Base-by-base conservation (phyloP, 2,329 filamentous ascomycete genomes). In the Diaporthe citriasiana region DNA sequence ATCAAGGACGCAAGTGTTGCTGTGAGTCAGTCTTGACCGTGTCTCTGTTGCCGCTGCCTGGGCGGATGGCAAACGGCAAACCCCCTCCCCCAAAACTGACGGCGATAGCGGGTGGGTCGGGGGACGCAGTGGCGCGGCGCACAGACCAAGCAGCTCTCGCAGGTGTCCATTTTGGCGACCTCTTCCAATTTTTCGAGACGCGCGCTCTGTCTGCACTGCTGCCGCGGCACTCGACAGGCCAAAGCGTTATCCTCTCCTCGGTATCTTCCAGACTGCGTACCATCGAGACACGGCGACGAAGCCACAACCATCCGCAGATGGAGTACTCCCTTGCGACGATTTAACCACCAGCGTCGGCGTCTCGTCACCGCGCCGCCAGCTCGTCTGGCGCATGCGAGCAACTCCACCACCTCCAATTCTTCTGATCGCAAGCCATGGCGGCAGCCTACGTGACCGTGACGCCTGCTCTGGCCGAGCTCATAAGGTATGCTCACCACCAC, bases 401-500 rank as follows among this genome's bases (percentile, higher is more conserved):
- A 56, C 53, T 65, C 27, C n/a, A 51, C 59, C 12, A 60, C 17
- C 22, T 45, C 33, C 42, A 50, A 27, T 55, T 30, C 38, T 42
- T 55, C 45, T 59, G 45, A 55, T 68, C 70, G 59, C 78, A 77
- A 66, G 77, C 75, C 74, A 76, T 76, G 77, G 72, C 73, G 25
- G 74, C 74, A 25, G 73, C 71, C 69, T 75, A 75, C 68, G 74
- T 75, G 60, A 74, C 81, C 50, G 79, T 87, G 53, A 84, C 85
- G 25, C 82, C 89, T 77, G 87, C 88, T 78, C 89, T 90, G 82
- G 85, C 87, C 76, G 89, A 91, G 84, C 86, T 91, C 71, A 89
- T 90, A 78, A 89, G 84, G 89, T 90, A 81, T 68, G 84, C 76
- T 45, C 65, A n/a, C 17, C 10, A 30, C 19, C 33, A 35, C 10